Conservation (phyloP, 768 basidiomycete genomes). For the Collybiopsis confluens region DNA sequence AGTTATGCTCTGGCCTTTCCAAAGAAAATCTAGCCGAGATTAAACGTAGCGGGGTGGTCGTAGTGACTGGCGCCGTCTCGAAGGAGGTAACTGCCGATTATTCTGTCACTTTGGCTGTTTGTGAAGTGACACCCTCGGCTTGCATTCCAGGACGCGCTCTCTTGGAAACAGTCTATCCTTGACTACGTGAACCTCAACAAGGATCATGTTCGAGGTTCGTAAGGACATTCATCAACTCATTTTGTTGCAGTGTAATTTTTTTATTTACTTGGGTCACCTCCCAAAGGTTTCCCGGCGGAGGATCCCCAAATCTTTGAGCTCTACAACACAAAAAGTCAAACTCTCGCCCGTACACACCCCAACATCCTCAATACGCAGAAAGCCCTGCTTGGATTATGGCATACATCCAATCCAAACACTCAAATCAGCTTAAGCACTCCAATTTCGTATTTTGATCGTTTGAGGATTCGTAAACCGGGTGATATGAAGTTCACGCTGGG, state of each 20-base stretch:
- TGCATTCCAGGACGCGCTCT: constrained; percentile 46
- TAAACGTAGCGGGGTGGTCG: constrained; percentile 48
- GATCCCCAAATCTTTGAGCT: constrained; percentile 73
- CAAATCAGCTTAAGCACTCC: constrained; percentile 50
- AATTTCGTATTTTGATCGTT: constrained; percentile 73
- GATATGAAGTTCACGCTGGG: constrained; percentile 65
- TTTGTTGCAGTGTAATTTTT: too few species aligned
- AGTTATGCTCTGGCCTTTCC: constrained; percentile 44
- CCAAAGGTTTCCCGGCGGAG: constrained; percentile 58
- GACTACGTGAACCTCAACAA: constrained; percentile 51
- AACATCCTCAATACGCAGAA: constrained; percentile 52
- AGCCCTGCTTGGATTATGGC: constrained; percentile 57
- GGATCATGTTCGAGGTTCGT: constrained; percentile 42
- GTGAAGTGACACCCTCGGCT: background rate
- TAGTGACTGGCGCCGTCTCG: constrained; percentile 55
- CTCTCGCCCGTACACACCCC: constrained; percentile 65
- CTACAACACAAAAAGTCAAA: constrained; percentile 64
- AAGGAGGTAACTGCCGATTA: constrained; percentile 38
- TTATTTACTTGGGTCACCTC: background rate
- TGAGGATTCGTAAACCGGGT: constrained; percentile 70
- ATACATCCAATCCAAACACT: constrained; percentile 38
- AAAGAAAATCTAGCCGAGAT: constrained; percentile 38
- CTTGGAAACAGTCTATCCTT: constrained; percentile 52
- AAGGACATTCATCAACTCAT: too few species aligned
- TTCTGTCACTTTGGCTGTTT: constrained; percentile 11